Base-by-base conservation (phyloP, 2,329 filamentous ascomycete genomes). In the Leptographium flavum region DNA sequence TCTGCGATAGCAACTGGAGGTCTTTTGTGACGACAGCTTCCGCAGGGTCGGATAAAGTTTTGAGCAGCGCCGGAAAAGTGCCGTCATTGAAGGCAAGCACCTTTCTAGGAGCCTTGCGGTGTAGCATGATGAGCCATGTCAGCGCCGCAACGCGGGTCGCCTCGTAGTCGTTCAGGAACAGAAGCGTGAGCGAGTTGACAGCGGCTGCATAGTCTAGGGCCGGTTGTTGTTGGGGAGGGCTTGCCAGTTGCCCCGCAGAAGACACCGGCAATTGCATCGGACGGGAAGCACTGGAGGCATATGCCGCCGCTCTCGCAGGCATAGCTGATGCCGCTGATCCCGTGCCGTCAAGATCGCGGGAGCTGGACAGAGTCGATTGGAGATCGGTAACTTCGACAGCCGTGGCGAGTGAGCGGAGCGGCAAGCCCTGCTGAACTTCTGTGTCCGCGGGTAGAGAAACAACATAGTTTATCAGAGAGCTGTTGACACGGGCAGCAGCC, bases 81-180 rank as follows among this genome's bases (percentile, higher is more conserved):
- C 90, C 92, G 57, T 96, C 92, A 53, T 96, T 94, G 58, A 95
- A 94, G 9, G 90, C 88, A 33, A 96, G 73, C 14, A 94, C 85
- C 60, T 94, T 95, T 44, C 83, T 76, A 1, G 92, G 92, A 3
- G 92, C 90, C 67, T 95, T 96, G 51, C 86, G 79, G 60, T 98
- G 92, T 35, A 98, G 71, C 90, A 96, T 96, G 47, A 96, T 92
- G 46, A 98, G 73, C 92, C 92, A 98, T 6, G 85, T 90, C 49
- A 98, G 69, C 15, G 92, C 88, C 32, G 88, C 90, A 25, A 96
- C 88, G 49, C 92, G 79, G 2, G 92, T 98, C 25, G 86, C 87
- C 66, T 98, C 93, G 57, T 96, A 87, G 55, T 98, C 90, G 57
- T 98, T 95, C 43, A 98, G 68, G 56, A 98, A 96, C 44, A 96